phyloP scores from a whole-genome alignment of 345 rosid genomes.

The Dimocarpus longan region DNA sequence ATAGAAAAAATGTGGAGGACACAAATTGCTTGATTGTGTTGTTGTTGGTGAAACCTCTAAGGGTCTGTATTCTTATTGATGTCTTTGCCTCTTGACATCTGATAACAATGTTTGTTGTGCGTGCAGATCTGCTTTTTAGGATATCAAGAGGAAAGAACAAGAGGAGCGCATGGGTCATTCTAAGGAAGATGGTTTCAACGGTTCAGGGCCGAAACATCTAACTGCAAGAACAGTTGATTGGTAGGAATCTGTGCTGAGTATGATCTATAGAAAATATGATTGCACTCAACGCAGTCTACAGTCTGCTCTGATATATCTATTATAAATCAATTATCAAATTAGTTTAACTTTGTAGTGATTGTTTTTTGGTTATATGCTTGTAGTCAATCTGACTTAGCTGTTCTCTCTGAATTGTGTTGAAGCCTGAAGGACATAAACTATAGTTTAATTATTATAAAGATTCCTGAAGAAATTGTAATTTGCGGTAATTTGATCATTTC shows the following conservation, averaged over 20 bases:
- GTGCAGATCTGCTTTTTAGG: slow-evolving; percentile 19
- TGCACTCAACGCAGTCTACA: background rate
- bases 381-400: background rate
- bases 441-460: background rate
- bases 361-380: background rate
- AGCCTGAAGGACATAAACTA: too few relatives aligned
- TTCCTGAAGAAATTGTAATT: background rate
- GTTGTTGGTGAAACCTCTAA: background rate
- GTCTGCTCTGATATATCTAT: background rate
- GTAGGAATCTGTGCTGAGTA: slow-evolving; percentile 31
- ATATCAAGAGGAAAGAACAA: slow-evolving; percentile 19
- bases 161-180: slow-evolving; percentile 30
- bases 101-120: slow-evolving; percentile 5
- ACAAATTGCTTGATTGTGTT: background rate
- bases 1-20: background rate
- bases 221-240: slow-evolving; percentile 53
- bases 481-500: background rate
- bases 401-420: background rate
- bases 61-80: background rate
- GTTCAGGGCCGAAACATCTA: slow-evolving; percentile 70
- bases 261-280: background rate
- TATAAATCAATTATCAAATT: background rate
- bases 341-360: background rate
- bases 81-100: background rate
- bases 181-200: slow-evolving; percentile 65